phyloP scores from a whole-genome alignment of 257 asterid genomes.

The Cruciata laevipes region DNA sequence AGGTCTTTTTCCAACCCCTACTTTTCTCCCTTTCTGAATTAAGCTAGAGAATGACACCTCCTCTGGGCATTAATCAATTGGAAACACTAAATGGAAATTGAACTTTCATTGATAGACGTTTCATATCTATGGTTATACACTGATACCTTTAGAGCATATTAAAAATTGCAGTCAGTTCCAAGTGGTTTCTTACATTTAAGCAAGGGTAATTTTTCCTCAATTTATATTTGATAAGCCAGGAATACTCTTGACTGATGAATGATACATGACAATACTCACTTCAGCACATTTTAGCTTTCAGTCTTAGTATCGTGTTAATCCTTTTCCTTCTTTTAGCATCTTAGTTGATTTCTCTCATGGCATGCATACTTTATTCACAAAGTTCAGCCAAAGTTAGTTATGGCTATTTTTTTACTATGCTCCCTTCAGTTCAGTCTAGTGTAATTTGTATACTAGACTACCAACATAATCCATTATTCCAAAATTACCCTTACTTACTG shows the following conservation, averaged over 20 bases:
- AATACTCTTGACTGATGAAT: not conserved
- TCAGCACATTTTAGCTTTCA: not conserved
- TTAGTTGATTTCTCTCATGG: not conserved
- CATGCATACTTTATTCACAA: not conserved
- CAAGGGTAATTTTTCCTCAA: not conserved
- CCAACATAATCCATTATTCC: not conserved
- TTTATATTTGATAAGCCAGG: not conserved
- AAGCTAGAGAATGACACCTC: not conserved
- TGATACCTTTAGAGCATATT: not conserved
- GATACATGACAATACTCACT: not conserved
- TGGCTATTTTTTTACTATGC: not conserved
- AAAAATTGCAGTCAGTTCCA: not conserved
- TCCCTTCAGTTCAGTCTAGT: not conserved
- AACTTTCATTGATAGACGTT: not conserved
- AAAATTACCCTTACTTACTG: not conserved
- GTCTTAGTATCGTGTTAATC: too few relatives aligned
- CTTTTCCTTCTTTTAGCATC: not conserved
- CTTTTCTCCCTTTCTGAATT: not conserved
- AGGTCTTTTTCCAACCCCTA: not conserved
- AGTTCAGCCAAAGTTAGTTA: not conserved
- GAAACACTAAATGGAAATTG: not conserved
- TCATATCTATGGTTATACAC: not conserved
- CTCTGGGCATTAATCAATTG: not conserved
- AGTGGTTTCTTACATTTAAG: not conserved
- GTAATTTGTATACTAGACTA: not conserved